phyloP scores from a whole-genome alignment of 73 alveolate genomes.

The Diophrys appendiculata region DNA sequence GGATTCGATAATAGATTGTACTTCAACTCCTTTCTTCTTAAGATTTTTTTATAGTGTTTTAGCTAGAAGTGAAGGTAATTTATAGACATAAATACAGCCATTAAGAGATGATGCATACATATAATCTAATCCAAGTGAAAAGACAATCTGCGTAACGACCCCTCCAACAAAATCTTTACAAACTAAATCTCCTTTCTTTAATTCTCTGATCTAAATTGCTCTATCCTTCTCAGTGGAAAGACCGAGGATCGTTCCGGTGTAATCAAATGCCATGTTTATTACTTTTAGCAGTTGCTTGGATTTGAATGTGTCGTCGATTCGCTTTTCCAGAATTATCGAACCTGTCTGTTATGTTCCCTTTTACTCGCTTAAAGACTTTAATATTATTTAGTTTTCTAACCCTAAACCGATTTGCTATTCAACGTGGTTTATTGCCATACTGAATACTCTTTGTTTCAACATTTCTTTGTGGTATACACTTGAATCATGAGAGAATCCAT shows the following conservation, averaged over 20 bases:
- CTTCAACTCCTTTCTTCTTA: not conserved
- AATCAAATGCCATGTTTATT: not conserved
- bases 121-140: not conserved
- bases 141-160: not conserved
- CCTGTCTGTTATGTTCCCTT: not conserved
- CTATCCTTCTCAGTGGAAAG: not conserved
- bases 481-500: too few species aligned
- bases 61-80: not conserved
- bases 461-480: not conserved
- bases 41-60: not conserved
- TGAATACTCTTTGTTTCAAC: not conserved
- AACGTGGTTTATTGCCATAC: not conserved
- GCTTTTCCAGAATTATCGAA: not conserved
- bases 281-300: not conserved
- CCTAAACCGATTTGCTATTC: not conserved
- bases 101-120: conserved; percentile 1
- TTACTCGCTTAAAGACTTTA: not conserved
- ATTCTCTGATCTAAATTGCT: not conserved
- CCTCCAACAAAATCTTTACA: not conserved
- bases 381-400: not conserved
- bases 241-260: not conserved
- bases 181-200: not conserved
- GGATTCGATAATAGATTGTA: not conserved
- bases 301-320: not conserved
- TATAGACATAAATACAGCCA: conserved; percentile 14